These are phyloP conservation scores for Pleurotus salmoneostramineus DNA, from an alignment of 768 basidiomycete species.

Conservation along the genomic window DNA sequence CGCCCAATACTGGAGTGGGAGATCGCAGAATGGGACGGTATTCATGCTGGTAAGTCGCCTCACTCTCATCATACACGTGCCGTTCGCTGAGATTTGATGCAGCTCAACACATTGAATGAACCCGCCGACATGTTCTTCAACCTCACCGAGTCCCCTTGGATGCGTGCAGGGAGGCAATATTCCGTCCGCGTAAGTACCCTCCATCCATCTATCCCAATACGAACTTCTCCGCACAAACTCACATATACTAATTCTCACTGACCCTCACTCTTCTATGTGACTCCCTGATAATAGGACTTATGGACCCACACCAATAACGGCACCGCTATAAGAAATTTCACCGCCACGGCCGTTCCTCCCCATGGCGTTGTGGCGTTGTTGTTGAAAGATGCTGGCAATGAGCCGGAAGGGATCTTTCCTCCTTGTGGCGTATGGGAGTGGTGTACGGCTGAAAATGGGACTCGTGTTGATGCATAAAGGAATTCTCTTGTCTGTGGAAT, in stretches of 20 bases:
- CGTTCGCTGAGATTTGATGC: neutral
- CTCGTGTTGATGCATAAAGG: slow-evolving; percentile 18
- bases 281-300: slow-evolving; percentile 43
- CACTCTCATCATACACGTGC: neutral
- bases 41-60: slow-evolving; percentile 52
- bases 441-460: slow-evolving; percentile 50
- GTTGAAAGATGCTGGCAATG: slow-evolving; percentile 33
- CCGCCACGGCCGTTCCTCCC: slow-evolving; percentile 47
- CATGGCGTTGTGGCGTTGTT: slow-evolving; percentile 70
- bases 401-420: slow-evolving; percentile 44
- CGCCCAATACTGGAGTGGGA: slow-evolving; percentile 65
- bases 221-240: neutral
- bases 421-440: slow-evolving; percentile 46
- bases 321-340: slow-evolving; percentile 58
- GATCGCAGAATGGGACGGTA: slow-evolving; percentile 53
- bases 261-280: neutral
- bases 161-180: slow-evolving; percentile 63
- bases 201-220: neutral
- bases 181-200: slow-evolving; percentile 47
- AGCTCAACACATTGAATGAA: slow-evolving; percentile 60
- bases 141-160: slow-evolving; percentile 68
- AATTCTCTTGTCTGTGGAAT: neutral
- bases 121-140: slow-evolving; percentile 58
- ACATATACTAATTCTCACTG: neutral
- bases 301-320: slow-evolving; percentile 74